Percentiles rank a stretch among this genome's conserved stretches.
Conservation (phyloP, 2,329 filamentous ascomycete genomes). For the Daldinia sp. region DNA sequence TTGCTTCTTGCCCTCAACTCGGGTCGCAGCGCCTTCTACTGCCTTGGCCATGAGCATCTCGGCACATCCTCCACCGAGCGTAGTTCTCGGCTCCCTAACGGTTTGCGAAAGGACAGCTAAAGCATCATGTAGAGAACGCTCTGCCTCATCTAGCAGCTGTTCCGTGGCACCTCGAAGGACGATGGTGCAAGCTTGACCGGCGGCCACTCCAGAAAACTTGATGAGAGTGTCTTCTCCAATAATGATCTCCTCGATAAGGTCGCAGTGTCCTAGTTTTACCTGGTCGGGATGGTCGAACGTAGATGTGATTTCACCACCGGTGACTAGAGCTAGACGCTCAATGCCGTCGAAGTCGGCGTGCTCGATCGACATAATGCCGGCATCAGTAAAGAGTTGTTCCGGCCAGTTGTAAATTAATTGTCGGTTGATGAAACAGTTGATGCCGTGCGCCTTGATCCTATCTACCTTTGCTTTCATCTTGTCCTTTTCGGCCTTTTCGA, state of each 20-base stretch:
- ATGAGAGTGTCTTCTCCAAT: constrained; percentile 98
- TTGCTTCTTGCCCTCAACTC: constrained; percentile 96
- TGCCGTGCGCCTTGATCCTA: constrained; percentile 97
- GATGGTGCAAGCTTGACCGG: constrained; percentile 93
- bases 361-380: constrained; percentile 97
- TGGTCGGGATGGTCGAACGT: constrained; percentile 98
- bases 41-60: constrained; percentile 99
- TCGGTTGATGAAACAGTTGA: constrained; percentile 99
- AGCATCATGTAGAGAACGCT: constrained; percentile 94
- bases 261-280: constrained; percentile 94
- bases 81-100: constrained; percentile 91
- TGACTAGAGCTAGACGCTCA: constrained; percentile 92
- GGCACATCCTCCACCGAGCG: constrained; percentile 92
- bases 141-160: constrained; percentile 95
- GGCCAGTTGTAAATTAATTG: constrained; percentile 99
- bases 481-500: constrained; percentile 97
- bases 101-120: constrained; percentile 96
- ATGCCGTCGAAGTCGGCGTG: constrained; percentile 99
- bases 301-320: constrained; percentile 94
- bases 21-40: constrained; percentile 90
- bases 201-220: constrained; percentile 95
- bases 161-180: constrained; percentile 96
- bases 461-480: constrained; percentile 99
- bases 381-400: constrained; percentile 97
- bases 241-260: constrained; percentile 96